Percentiles rank a stretch among this genome's conserved stretches.
Conservation (phyloP, 148 eudicot genomes). For the Arctostaphylos glauca region DNA sequence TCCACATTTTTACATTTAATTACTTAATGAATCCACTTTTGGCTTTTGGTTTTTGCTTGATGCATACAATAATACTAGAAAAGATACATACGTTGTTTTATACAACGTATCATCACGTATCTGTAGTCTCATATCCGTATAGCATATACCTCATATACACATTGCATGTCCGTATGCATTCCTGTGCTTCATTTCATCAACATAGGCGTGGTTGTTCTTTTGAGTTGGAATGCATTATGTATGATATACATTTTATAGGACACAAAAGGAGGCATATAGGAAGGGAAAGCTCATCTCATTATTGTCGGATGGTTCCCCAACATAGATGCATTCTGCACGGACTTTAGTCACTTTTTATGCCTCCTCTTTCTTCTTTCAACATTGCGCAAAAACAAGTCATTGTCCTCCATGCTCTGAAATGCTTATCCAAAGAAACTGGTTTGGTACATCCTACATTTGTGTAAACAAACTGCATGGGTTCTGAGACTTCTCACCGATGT, state of each 20-base stretch:
- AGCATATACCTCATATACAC: neutral
- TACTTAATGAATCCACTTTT: neutral
- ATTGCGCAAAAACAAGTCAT: neutral
- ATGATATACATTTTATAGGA: neutral
- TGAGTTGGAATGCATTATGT: neutral
- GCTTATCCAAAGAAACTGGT: neutral
- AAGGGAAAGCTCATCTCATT: neutral
- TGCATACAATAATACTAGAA: neutral
- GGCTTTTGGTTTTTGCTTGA: neutral
- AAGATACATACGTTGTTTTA: neutral
- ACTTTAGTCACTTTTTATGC: neutral
- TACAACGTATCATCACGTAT: neutral
- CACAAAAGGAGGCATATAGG: neutral
- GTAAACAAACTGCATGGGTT: neutral
- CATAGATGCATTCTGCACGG: neutral
- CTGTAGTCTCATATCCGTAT: neutral
- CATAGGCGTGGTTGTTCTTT: neutral
- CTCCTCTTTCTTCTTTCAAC: neutral
- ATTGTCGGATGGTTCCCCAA: neutral
- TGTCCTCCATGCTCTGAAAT: neutral
- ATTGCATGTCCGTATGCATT: neutral
- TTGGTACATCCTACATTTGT: neutral
- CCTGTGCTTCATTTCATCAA: neutral
- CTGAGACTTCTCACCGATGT: neutral
- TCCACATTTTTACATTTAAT: neutral